phyloP scores from a whole-genome alignment of 192 early-diverging fungal species.

The Oehlia diaphana region DNA sequence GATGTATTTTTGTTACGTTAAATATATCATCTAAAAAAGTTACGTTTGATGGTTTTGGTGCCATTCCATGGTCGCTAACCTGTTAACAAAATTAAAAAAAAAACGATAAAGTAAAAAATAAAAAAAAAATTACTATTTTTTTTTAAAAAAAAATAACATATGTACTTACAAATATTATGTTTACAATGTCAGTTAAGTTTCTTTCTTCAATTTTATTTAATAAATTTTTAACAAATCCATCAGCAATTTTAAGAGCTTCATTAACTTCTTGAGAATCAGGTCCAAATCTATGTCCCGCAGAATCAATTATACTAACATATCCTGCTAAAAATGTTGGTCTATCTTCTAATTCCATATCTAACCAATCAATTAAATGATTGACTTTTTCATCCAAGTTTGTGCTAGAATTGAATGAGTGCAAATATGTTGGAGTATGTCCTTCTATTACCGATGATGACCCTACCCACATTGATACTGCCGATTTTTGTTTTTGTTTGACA shows the following conservation, averaged over 20 bases:
- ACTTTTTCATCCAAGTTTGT: conserved; percentile 56
- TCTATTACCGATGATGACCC: conserved; percentile 65
- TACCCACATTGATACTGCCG: conserved; percentile 89
- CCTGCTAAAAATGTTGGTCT: conserved; percentile 76
- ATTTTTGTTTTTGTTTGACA: conserved; percentile 64
- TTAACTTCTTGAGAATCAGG: conserved; percentile 70
- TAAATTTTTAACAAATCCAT: conserved; percentile 30
- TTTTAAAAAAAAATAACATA: neutral
- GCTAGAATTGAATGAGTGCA: conserved; percentile 50
- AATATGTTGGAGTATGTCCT: conserved; percentile 62
- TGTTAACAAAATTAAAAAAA: conserved; percentile 31
- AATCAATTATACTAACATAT: conserved; percentile 82
- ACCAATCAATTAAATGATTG: conserved; percentile 67
- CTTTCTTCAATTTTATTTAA: neutral
- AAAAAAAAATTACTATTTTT: neutral
- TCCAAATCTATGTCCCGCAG: conserved; percentile 72
- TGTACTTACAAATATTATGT: conserved; percentile 15
- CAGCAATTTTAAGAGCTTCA: conserved; percentile 50
- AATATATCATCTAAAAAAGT: conserved; percentile 79
- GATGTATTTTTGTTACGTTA: conserved; percentile 50
- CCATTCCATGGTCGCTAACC: conserved; percentile 92
- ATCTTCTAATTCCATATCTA: conserved; percentile 67
- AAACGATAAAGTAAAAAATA: neutral
- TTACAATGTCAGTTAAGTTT: conserved; percentile 9
- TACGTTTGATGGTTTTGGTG: conserved; percentile 44